Base-by-base conservation (phyloP, 768 basidiomycete genomes). In the Tylopilus plumbeoviolaceoides region DNA sequence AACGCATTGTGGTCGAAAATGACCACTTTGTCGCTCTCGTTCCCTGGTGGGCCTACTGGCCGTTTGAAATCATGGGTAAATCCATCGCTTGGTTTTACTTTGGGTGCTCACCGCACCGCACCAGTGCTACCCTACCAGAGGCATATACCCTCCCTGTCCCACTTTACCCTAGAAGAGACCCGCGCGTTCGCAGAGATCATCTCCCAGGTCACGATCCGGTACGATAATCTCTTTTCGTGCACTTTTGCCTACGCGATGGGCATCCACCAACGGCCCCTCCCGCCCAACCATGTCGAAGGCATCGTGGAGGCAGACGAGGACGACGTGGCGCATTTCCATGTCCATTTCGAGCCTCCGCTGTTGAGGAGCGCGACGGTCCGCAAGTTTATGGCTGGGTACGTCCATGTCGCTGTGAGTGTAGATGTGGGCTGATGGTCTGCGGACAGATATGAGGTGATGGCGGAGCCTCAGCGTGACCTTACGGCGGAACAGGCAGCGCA, bases 1-100 rank as follows among this genome's bases (percentile, higher is more conserved):
- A 81, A 14, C 82, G 93, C 11, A 71, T 92, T 38, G 84, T 95
- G 3, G 65, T 84, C 31, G 72, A 77, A 65, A 89, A 90, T 61
- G 79, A 82, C 17, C 78, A 87, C 62, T 97, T 91, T 81, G 76
- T 89, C 3, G 91, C 86, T 0, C 63, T 95, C 2, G 92, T 95
- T 4, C 94, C 94, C 2, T 95, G 91, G 86, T 97, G 94, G 94
- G 94, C 93, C 7, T 81, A 82, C 30, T 97, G 93, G 94, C 94
- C 94, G 0, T 97, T 85, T 64, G 94, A 97, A 67, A 76, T 86
- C 17, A 71, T 95, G 60, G 65, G 89, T 87, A 28, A 60, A 61
- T 2, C 76, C 31, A 2, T 20, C 7, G 31, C 44, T 33, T 7
- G 31, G 7, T 2, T 38, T 20, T 40, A 40, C 41, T 38, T 57